Base-by-base conservation (phyloP, 176 grass and related monocot species). In the Tuctoria greenei region DNA sequence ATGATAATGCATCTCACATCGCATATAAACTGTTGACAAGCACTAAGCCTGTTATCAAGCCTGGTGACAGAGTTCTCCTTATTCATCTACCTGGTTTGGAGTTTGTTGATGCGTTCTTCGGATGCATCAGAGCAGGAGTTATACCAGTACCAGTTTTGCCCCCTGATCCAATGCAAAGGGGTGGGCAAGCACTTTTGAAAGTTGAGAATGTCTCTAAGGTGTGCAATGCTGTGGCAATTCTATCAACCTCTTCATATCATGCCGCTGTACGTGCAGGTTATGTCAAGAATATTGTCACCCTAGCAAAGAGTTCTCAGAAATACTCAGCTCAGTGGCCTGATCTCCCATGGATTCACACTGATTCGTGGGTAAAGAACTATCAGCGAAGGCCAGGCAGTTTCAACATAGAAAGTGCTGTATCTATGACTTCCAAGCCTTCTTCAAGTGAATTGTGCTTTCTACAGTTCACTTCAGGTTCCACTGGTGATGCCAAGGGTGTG, bases 401-500 rank as follows among this genome's bases (percentile, higher is more conserved):
- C 77, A 77, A 76, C 57, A 70, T 51, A 50, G 68, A 82, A 18
- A 63, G 26, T 74, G 65, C 16, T 67, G 67, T 57, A 25, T 43
- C 64, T 82, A 73, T 59, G 76, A 71, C 55, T 56, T 58, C 38
- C 20, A 70, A 92, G 38, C 50, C 75, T 46, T 69, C 57, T 28
- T 67, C 79, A 55, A 83, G 83, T 77, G 86, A 86, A 23, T 44
- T 92, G 67, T 92, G 90, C 71, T 92, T 92, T 86, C 83, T 92
- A 10, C 90, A 92, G 50, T 92, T 92, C 76, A 92, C 90, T 57
- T 92, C 90, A 12, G 90, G 90, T 68, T 92, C 90, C 51, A 92
- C 90, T 64, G 90, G 90, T 64, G 90, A 92, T 44, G 86, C 90
- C 39, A 92, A 92, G 76, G 90, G 90, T 5, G 90, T 92, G 71